phyloP scores from a whole-genome alignment of 1,284 basidiomycete genomes.

The Melampsora larici-populina region DNA sequence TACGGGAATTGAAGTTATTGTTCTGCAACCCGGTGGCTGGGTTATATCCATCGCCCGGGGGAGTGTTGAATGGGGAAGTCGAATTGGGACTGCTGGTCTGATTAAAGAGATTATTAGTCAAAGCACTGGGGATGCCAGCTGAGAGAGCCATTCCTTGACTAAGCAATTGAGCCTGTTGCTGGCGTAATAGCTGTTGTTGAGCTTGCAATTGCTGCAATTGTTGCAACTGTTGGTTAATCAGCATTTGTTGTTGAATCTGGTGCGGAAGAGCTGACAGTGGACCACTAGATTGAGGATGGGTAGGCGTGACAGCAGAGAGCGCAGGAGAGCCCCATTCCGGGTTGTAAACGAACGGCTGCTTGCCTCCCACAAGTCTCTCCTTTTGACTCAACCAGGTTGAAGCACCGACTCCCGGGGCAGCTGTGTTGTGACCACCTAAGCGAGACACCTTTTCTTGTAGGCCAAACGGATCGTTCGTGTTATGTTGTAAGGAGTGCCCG shows the following conservation, averaged over 20 bases:
- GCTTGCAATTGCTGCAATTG: conserved; percentile 44
- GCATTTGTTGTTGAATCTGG: conserved; percentile 37
- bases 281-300: conserved; percentile 59
- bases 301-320: conserved; percentile 51
- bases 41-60: conserved; percentile 3
- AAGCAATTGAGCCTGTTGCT: conserved; percentile 39
- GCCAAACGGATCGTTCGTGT: conserved; percentile 49
- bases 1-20: not conserved
- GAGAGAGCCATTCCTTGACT: conserved; percentile 47
- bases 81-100: conserved; percentile 26
- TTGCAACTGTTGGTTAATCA: conserved; percentile 37
- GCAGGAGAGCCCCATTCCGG: conserved; percentile 24
- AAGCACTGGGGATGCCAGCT: conserved; percentile 45
- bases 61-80: not conserved
- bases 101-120: conserved; percentile 47
- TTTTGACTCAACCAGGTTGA: conserved; percentile 56
- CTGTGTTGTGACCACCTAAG: conserved; percentile 50
- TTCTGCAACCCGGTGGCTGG: conserved; percentile 7
- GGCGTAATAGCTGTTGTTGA: conserved; percentile 42
- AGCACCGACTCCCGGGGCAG: conserved; percentile 59
- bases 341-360: conserved; percentile 51
- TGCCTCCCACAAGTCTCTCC: conserved; percentile 61
- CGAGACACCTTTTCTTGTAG: conserved; percentile 53
- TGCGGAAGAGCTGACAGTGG: conserved; percentile 26
- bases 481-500: conserved; percentile 55